Conservation (phyloP, 2,329 filamentous ascomycete genomes). For the Exophiala spinifera region DNA sequence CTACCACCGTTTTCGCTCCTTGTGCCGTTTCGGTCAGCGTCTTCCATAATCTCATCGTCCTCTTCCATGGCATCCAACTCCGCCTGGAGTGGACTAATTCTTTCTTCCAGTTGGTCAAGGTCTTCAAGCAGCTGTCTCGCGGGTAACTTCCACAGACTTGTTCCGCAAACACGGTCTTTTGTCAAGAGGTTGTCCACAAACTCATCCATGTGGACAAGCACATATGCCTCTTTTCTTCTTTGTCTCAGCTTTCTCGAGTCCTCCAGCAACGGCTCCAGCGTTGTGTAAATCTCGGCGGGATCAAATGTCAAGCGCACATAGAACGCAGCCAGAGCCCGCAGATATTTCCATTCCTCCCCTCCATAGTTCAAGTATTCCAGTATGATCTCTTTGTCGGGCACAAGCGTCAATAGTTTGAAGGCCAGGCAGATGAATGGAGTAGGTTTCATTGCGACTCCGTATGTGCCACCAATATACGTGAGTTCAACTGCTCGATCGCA, state of each 20-base stretch:
- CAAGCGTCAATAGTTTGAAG: conserved; percentile 90
- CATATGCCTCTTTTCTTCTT: conserved; percentile 69
- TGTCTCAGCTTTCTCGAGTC: conserved; percentile 82
- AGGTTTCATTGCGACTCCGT: conserved; percentile 78
- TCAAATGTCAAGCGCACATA: conserved; percentile 87
- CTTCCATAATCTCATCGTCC: conserved; percentile 17
- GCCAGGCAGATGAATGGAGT: conserved; percentile 88
- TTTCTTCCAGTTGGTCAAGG: conserved; percentile 78
- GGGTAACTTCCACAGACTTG: conserved; percentile 88
- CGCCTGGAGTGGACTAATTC: conserved; percentile 78
- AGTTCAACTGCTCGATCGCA: conserved; percentile 88
- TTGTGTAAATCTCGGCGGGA: conserved; percentile 73
- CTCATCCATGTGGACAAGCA: conserved; percentile 78
- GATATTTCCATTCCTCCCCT: conserved; percentile 77
- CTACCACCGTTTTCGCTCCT: conserved; percentile 21
- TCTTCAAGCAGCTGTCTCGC: conserved; percentile 81
- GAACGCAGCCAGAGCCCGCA: conserved; percentile 84
- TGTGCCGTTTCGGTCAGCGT: conserved; percentile 16
- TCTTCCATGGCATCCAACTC: conserved; percentile 48
- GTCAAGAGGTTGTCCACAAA: conserved; percentile 90
- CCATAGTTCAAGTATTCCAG: conserved; percentile 74
- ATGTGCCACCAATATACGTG: conserved; percentile 80
- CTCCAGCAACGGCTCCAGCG: conserved; percentile 76
- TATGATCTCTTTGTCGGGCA: conserved; percentile 74
- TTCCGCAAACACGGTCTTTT: conserved; percentile 87